These are phyloP conservation scores for Annulohypoxylon nitens DNA, from an alignment of 495 filamentous ascomycete genomes.

Conservation along the genomic window DNA sequence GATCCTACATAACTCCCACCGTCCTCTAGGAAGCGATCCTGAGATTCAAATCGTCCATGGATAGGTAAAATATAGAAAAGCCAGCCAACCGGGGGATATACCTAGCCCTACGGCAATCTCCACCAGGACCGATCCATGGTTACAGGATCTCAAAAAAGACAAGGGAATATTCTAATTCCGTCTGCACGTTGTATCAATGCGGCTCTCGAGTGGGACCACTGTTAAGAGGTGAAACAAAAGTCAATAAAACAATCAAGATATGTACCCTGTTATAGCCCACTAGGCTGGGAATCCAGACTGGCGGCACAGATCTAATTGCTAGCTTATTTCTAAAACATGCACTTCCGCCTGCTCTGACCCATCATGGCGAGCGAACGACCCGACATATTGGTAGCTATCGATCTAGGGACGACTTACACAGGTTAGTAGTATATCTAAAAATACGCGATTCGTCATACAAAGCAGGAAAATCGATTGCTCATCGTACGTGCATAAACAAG, in stretches of 20 bases:
- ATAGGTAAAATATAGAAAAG: constrained; percentile 1
- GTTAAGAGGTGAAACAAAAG: constrained; percentile 1
- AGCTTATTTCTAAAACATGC: constrained; percentile 24
- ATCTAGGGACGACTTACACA: constrained; percentile 74
- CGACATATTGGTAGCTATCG: constrained; percentile 70
- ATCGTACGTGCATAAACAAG: constrained; percentile 21
- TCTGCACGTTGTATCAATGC: constrained; percentile 5
- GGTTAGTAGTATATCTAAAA: constrained; percentile 54
- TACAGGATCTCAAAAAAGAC: background rate
- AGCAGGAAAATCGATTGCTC: background rate
- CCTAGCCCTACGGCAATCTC: constrained; percentile 20
- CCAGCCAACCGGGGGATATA: constrained; percentile 8
- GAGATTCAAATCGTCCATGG: background rate
- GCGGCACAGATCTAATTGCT: constrained; percentile 4
- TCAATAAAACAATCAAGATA: constrained; percentile 8
- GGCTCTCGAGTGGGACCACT: constrained; percentile 21
- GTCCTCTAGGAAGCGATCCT: constrained; percentile 8
- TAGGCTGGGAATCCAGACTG: background rate
- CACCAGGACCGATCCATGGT: constrained; percentile 7
- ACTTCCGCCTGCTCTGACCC: constrained; percentile 8
- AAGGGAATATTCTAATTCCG: constrained; percentile 5
- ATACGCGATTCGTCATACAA: constrained; percentile 4
- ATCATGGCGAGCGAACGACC: constrained; percentile 51
- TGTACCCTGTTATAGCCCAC: background rate
- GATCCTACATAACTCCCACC: constrained; percentile 23